Base-by-base conservation (phyloP, 2,329 filamentous ascomycete genomes). In the Verticillium dahliae region DNA sequence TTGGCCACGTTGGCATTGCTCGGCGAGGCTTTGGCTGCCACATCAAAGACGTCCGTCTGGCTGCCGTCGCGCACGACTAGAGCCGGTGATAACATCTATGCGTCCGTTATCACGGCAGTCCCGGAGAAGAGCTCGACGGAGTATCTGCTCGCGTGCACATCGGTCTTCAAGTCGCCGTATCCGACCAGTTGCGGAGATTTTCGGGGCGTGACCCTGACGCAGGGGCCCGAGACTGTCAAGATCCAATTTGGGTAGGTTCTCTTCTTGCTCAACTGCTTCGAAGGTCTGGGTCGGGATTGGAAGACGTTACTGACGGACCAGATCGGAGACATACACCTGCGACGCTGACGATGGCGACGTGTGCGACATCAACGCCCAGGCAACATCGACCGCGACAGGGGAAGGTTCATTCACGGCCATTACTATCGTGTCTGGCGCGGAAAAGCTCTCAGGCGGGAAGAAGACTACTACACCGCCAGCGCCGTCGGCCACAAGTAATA, bases 101-200 rank as follows among this genome's bases (percentile, higher is more conserved):
- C 62, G 13, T 63, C 62, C 38, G 61, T 63, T 58, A 62, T 63
- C 50, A 62, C 62, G 37, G 62, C 62, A 15, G 62, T 58, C n/a
- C 58, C 61, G 37, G 54, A 56, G 54, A 52, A 52, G 45, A 60
- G 60, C n/a, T 62, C 61, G n/a, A 62, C 62, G 6, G 62, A 62
- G 34, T 57, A 50, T 7, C 22, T 60, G 35, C 34, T 62, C 5
- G 62, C 62, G 7, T 63, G 62, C 58, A 63, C 58, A 4, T 56
- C 62, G 6, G 55, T 56, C 2, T 63, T 57, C 54, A 50, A 34
- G 34, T 62, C 61, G 11, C 60, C 62, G 37, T 56, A 56, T 34
- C 54, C 54, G 6, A 56, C 62, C 22, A 35, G 45, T 31, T 63
- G 62, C 55, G 35, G 55, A n/a, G 57, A 60, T 5, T 63, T 62